These are phyloP conservation scores for Cryptosporidium bovis DNA, from an alignment of 169 alveolate genomes.

Conservation along the genomic window DNA sequence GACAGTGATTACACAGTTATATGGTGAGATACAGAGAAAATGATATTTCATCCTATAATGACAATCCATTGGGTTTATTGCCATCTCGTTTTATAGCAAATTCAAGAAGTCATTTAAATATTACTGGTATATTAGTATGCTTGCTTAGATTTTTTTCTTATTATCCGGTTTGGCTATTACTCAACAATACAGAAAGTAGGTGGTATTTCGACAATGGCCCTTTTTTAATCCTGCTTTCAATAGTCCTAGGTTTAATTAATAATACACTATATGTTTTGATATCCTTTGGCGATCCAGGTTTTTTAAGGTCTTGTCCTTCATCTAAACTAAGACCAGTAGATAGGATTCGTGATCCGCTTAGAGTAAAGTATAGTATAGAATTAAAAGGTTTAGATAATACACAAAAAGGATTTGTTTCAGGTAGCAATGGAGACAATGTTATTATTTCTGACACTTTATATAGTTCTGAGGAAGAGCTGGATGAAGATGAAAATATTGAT, in stretches of 20 bases:
- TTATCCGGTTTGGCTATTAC: slow-evolving; percentile 65
- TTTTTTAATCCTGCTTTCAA: slow-evolving; percentile 19
- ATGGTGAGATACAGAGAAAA: slow-evolving; percentile 69
- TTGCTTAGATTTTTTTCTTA: slow-evolving; percentile 36
- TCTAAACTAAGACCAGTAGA: slow-evolving; percentile 53
- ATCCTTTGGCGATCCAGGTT: slow-evolving; percentile 73
- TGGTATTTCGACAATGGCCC: slow-evolving; percentile 70
- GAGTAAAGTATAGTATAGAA: slow-evolving; percentile 41
- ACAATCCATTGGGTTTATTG: slow-evolving; percentile 67
- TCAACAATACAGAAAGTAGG: slow-evolving; percentile 45
- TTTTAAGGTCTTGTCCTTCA: slow-evolving; percentile 44
- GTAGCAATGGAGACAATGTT: not conserved
- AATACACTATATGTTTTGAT: slow-evolving; percentile 48
- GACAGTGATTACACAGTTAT: not conserved
- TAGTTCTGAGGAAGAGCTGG: slow-evolving; percentile 27
- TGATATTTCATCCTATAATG: slow-evolving; percentile 39
- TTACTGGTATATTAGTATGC: slow-evolving; percentile 67
- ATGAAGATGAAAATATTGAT: not conserved
- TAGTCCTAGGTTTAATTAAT: slow-evolving; percentile 24
- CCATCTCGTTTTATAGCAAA: slow-evolving; percentile 72
- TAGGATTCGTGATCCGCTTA: slow-evolving; percentile 34
- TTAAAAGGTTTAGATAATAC: not conserved
- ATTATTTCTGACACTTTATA: slow-evolving; percentile 17
- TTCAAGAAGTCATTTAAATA: slow-evolving; percentile 27
- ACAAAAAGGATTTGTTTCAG: not conserved